Evolutionary conservation across 805 yeast species (phyloP), one percentile per base, ranked within the genome.

Genomic region (Candida michaelii): DNA sequence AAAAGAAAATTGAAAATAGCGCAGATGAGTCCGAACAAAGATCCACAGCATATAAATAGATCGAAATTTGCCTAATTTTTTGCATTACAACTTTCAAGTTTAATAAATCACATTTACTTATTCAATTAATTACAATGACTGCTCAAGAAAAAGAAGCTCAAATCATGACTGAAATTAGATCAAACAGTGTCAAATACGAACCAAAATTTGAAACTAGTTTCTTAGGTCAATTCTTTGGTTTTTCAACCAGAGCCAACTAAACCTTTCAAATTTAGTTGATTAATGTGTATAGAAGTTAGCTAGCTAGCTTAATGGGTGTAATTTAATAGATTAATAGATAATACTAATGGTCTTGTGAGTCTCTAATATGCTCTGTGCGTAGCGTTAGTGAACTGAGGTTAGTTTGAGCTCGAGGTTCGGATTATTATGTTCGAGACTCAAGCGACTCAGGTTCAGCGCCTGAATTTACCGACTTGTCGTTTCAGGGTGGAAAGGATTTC

Each of bases 91-190:
- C 29, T 34, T 23, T 14, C 19, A 4, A 34, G 37, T 24, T 34
- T 34, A 31, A 16, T 3, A 5, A 30, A 12, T 9, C 12, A 30
- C 31, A n/a, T 13, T 17, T 10, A 30, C 23, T 16, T 9, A 25
- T 13, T 18, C 11, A 41, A 19, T 19, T 12, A 16, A 38, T 4
- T 24, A 60, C 51, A 51, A 44, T 59, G 48, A 58, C 69, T 44
- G 74, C 74, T 42, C 63, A 57, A 45, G 74, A 70, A 55, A 70
- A 70, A 56, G 75, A 70, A 60, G 74, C 73, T 47, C 58, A 58
- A 49, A 69, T 70, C 50, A 69, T 70, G 75, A 59, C 60, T 33
- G 74, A 69, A 50, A 70, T 70, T 47, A 66, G 71, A 63, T 56
- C 65, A 27, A 53, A 51, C 44, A 36, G 51, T 36, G 60, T 53